Evolutionary conservation across 768 basidiomycete genomes (phyloP), one percentile per base, ranked within the genome.

Genomic region (Auriscalpium vulgare): DNA sequence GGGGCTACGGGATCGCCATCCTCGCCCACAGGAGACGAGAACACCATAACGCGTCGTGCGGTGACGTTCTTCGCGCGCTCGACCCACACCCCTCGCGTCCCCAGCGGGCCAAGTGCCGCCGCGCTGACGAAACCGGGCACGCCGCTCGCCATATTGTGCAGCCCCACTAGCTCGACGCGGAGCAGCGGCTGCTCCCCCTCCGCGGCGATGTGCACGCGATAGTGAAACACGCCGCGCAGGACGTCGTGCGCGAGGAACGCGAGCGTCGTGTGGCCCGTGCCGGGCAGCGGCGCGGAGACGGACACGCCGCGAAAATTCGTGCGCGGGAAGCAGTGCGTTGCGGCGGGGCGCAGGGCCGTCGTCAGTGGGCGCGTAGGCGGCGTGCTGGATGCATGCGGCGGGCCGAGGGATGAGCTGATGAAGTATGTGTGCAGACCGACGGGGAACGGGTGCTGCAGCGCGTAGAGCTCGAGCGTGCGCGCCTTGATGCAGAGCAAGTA

Each of bases 31-130:
- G 52, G 38, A 49, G 65, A 53, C 13, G 58, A 49, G 58, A 80
- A 81, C 1, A 77, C 75, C 36, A 77, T 69, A 2, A 82, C 71
- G 43, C 77, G 72, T 37, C 78, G 63, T n/a, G 66, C 51, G 14
- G 73, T 74, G 50, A 69, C 75, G 13, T 72, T 68, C 35, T 75
- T 66, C 61, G 69, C 71, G 16, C 81, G 72, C 65, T 82, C 79
- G 6, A 83, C 67, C 82, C 83, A 84, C 5, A 81, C 67, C 4
- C 79, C 82, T 3, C 82, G 73, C 51, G 70, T 75, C 0, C 77
- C 80, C 57, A 78, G 73, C 0, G 72, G 66, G 7, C 82, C 81
- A 3, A 83, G 62, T 2, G 69, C 66, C 59, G 75, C 75, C 2
- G 82, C 62, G 46, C 77, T 79, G 36, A 83, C 71, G 57, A 82